A percentile compares a stretch with the other conserved stretches of the same genome.
Conservation (phyloP, 257 asterid species). For the Jasminum sambac region DNA sequence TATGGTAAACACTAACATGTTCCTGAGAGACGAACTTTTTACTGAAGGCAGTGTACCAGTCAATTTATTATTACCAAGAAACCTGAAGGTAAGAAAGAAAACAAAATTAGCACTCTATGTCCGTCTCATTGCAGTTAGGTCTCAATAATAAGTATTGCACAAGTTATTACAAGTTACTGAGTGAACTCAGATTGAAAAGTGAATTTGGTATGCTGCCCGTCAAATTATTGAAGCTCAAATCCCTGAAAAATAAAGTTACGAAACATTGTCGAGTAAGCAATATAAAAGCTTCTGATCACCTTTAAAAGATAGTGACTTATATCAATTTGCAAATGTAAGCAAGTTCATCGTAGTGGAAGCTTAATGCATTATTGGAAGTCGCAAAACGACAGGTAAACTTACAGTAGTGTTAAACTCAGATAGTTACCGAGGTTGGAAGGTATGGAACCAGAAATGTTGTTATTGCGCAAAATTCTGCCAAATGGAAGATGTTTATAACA, state of each 20-base stretch:
- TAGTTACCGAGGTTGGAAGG: slow-evolving; percentile 37
- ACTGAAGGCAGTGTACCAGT: slow-evolving; percentile 37
- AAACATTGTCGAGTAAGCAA: background rate
- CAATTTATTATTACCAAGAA: slow-evolving; percentile 48
- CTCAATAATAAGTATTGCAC: slow-evolving; percentile 23
- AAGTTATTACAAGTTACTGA: slow-evolving; percentile 49
- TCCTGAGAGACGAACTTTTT: slow-evolving; percentile 34
- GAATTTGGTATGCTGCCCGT: slow-evolving; percentile 53
- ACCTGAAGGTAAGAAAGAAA: slow-evolving; percentile 31
- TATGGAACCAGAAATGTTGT: slow-evolving; percentile 44
- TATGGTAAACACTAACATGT: slow-evolving; percentile 34
- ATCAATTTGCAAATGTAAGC: background rate
- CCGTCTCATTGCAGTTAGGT: background rate
- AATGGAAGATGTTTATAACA: background rate
- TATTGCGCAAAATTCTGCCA: slow-evolving; percentile 45
- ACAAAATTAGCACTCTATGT: background rate
- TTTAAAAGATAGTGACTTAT: background rate
- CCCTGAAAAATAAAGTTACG: slow-evolving; percentile 49
- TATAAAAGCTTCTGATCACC: background rate
- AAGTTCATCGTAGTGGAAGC: background rate
- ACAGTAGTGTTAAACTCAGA: slow-evolving; percentile 47
- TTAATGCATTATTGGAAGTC: slow-evolving; percentile 5
- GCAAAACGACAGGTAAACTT: slow-evolving; percentile 29
- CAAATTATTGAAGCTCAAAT: slow-evolving; percentile 87
- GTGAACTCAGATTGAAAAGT: slow-evolving; percentile 39